Evolutionary conservation across 2,329 filamentous ascomycete genomes (phyloP), one percentile per base, ranked within the genome.

Genomic region (Juglanconis sp.): DNA sequence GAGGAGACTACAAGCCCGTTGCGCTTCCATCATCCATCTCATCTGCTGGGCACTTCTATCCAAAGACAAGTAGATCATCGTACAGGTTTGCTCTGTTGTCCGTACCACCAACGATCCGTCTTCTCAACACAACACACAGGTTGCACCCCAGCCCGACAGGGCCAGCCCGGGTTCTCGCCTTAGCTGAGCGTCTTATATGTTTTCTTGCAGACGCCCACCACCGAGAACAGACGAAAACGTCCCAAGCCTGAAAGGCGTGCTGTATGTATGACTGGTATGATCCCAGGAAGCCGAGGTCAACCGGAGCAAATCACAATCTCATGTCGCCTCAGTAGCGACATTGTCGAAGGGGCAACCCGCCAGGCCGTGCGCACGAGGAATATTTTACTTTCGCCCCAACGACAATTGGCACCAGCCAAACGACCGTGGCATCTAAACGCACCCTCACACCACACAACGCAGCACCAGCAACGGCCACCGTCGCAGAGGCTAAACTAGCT

Each of bases 31-130:
- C 24, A 44, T 53, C 58, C 48, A 38, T 47, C 35, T 42, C 17
- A 17, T 3, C n/a, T 46, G 44, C 17, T 9, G 44, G 17, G 44
- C 44, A 46, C 44, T 46, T 46, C 35, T 56, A 38, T 34, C 54
- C 42, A 34, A 31, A 50, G 42, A n/a, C 8, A 13, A 17, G 9
- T 59, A 48, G 38, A 9, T 47, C 38, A 60, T 38, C 17, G 49
- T 53, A 57, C 57, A 62, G 42, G 57, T 62, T 60, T 60, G 49
- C 49, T 53, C 34, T 38, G 31, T 17, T 34, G 17, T 17, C 17
- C 17, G 55, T 59, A 42, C 50, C 9, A 59, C 56, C 31, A 32
- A 36, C 42, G n/a, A 48, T 38, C 47, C 17, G 49, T 34, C 35
- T n/a, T 53, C 38, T 50, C 34, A 36, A 32, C 47, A 40, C 44